Percentiles rank a stretch among this genome's conserved stretches.
phyloP scores from a whole-genome alignment of 352 stramenopile genomes.

The Poterioochromonas sp. region DNA sequence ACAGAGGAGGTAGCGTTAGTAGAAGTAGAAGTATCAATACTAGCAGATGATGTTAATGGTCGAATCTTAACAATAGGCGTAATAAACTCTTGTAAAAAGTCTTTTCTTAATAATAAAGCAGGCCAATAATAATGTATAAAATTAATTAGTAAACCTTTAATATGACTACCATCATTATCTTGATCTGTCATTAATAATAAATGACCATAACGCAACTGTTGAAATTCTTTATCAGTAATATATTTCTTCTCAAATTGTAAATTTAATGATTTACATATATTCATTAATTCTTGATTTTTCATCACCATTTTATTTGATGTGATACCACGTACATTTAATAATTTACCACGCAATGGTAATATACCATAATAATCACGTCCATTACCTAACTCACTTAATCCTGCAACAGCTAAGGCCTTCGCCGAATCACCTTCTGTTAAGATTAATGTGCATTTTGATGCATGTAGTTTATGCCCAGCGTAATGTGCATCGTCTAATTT shows the following conservation, averaged over 20 bases:
- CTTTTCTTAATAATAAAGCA: slow-evolving; percentile 76
- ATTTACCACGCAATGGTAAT: slow-evolving; percentile 94
- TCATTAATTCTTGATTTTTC: slow-evolving; percentile 93
- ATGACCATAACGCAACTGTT: slow-evolving; percentile 90
- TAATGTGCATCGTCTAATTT: slow-evolving; percentile 98
- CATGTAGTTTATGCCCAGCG: slow-evolving; percentile 75
- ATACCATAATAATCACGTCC: slow-evolving; percentile 96
- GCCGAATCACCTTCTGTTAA: slow-evolving; percentile 98
- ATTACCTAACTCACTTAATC: slow-evolving; percentile 91
- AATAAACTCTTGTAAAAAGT: slow-evolving; percentile 99
- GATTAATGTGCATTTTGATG: slow-evolving; percentile 77
- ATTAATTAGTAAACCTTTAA: slow-evolving; percentile 95
- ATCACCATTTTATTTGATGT: slow-evolving; percentile 93
- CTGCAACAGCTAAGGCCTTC: slow-evolving; percentile 97
- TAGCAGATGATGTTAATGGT: too few species aligned
- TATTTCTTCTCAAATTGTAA: slow-evolving; percentile 92
- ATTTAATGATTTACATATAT: slow-evolving; percentile 94
- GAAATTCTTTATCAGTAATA: slow-evolving; percentile 58
- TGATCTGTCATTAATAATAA: slow-evolving; percentile 99
- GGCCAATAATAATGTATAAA: slow-evolving; percentile 98
- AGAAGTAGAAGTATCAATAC: not conserved
- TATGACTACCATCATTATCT: slow-evolving; percentile 96
- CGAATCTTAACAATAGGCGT: slow-evolving; percentile 96
- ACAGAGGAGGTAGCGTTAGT: not conserved
- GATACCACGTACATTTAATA: slow-evolving; percentile 98